phyloP scores from a whole-genome alignment of 169 alveolate genomes.

The Fabrea salina region DNA sequence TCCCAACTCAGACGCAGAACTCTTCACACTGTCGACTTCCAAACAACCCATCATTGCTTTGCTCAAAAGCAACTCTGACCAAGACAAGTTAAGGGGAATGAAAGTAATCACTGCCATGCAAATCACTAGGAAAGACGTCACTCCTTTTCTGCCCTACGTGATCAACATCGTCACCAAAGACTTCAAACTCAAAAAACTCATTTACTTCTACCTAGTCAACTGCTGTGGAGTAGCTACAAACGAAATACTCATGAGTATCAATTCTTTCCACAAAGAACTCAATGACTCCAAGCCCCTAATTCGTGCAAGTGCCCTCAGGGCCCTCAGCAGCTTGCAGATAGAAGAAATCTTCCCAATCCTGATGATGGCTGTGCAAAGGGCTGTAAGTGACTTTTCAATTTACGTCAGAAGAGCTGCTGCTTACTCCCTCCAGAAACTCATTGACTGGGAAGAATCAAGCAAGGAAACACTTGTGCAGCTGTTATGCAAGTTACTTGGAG shows the following conservation, averaged over 20 bases:
- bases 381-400: slow-evolving; percentile 79
- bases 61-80: slow-evolving; percentile 45
- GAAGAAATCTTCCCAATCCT: slow-evolving; percentile 68
- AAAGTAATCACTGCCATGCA: slow-evolving; percentile 70
- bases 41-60: slow-evolving; percentile 26
- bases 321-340: slow-evolving; percentile 70
- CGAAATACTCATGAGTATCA: slow-evolving; percentile 67
- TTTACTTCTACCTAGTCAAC: slow-evolving; percentile 66
- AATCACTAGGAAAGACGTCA: slow-evolving; percentile 67
- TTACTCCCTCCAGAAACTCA: slow-evolving; percentile 69
- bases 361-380: slow-evolving; percentile 58
- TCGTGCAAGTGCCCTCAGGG: slow-evolving; percentile 75
- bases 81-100: slow-evolving; percentile 70
- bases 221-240: slow-evolving; percentile 69
- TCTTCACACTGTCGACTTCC: not conserved
- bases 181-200: slow-evolving; percentile 69
- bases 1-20: not conserved
- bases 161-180: slow-evolving; percentile 66
- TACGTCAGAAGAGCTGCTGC: slow-evolving; percentile 81
- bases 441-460: slow-evolving; percentile 56
- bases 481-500: slow-evolving; percentile 45
- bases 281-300: slow-evolving; percentile 65
- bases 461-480: slow-evolving; percentile 34
- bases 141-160: slow-evolving; percentile 72
- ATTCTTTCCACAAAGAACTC: slow-evolving; percentile 78